Evolutionary conservation across 305 asterid species (phyloP).

Genomic region (Solanum hybrid): DNA sequence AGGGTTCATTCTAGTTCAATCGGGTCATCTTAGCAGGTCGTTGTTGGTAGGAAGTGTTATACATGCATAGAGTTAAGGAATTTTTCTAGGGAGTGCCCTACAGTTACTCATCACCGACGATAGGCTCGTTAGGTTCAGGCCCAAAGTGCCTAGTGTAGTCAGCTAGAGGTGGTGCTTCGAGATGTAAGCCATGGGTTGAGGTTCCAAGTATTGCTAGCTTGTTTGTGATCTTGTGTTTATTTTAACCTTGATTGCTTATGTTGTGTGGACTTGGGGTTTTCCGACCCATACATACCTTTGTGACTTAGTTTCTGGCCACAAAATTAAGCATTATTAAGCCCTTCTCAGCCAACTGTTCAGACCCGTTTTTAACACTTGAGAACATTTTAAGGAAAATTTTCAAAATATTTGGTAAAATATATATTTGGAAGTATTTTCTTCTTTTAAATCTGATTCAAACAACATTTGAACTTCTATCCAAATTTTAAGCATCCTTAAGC

Average conservation of each 20-base stretch:
- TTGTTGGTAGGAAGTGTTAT: too few species aligned
- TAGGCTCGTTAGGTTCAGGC: neutral
- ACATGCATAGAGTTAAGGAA: neutral
- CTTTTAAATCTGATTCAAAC: neutral
- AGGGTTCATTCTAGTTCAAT: neutral
- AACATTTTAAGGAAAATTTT: neutral
- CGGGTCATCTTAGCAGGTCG: neutral
- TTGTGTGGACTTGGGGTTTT: neutral
- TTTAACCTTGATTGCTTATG: neutral
- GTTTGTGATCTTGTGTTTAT: neutral
- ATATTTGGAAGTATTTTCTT: neutral
- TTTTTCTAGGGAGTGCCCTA: neutral
- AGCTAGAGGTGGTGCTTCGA: neutral
- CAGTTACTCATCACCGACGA: neutral
- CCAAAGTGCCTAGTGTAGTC: neutral
- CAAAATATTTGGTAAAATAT: neutral
- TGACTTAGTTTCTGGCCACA: neutral
- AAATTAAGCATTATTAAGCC: neutral
- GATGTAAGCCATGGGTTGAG: neutral
- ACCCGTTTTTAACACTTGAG: neutral
- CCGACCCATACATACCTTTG: neutral
- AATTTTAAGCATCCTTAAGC: neutral
- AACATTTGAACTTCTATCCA: neutral
- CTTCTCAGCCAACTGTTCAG: neutral
- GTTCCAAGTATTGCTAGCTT: neutral